Evolutionary conservation across 805 yeast species (phyloP).

Genomic region (Pichia cabralensis): DNA sequence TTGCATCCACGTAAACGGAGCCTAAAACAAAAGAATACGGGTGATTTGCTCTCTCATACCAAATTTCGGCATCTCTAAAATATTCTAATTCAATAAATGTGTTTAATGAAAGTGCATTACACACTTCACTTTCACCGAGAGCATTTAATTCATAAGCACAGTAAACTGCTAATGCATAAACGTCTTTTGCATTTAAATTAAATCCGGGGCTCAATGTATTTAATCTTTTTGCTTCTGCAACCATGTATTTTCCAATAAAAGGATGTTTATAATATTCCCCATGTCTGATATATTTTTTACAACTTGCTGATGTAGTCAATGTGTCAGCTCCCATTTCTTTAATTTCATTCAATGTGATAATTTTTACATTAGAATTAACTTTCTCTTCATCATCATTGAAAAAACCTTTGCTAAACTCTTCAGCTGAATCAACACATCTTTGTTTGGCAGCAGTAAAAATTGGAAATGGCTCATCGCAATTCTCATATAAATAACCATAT

Average conservation of each 20-base stretch:
- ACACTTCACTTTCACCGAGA: slow-evolving; percentile 55
- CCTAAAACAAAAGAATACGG: slow-evolving; percentile 50
- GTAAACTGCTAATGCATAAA: slow-evolving; percentile 41
- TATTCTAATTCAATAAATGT: slow-evolving; percentile 60
- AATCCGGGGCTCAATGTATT: slow-evolving; percentile 44
- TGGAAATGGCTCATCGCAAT: slow-evolving; percentile 26
- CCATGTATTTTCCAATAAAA: slow-evolving; percentile 9
- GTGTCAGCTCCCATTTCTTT: slow-evolving; percentile 45
- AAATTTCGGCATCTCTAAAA: slow-evolving; percentile 45
- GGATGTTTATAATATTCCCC: slow-evolving; percentile 14
- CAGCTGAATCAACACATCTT: slow-evolving; percentile 47
- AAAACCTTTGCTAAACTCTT: slow-evolving; percentile 51
- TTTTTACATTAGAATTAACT: slow-evolving; percentile 27
- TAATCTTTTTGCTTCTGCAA: slow-evolving; percentile 45
- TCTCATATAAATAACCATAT: slow-evolving; percentile 37
- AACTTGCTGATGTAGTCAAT: slow-evolving; percentile 42
- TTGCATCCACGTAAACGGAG: slow-evolving; percentile 44
- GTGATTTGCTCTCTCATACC: slow-evolving; percentile 52
- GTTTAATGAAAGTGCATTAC: slow-evolving; percentile 56
- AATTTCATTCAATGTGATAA: slow-evolving; percentile 38
- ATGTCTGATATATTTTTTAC: slow-evolving; percentile 28
- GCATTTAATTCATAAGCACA: slow-evolving; percentile 74
- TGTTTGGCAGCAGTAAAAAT: slow-evolving; percentile 47
- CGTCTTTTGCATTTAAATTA: slow-evolving; percentile 43
- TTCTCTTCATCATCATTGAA: slow-evolving; percentile 27